These are phyloP conservation scores for Anacardium occidentale DNA, from an alignment of 345 rosid species.

Conservation along the genomic window DNA sequence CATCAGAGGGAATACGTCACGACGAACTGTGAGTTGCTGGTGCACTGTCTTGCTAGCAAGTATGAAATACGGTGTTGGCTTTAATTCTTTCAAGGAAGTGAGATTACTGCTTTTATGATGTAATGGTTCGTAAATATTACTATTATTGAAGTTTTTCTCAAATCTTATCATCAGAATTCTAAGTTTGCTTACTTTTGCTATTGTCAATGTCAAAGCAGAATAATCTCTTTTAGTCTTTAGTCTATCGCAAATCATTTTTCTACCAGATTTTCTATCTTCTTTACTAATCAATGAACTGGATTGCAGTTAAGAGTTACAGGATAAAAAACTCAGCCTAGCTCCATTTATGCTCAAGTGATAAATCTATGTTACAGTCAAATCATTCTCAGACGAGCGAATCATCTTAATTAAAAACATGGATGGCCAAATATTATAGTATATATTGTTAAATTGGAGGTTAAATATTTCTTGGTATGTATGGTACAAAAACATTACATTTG, in stretches of 20 bases:
- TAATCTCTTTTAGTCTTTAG: background rate
- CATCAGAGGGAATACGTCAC: constrained; percentile 24
- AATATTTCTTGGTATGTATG: background rate
- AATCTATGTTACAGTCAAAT: background rate
- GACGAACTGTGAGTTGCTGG: constrained; percentile 60
- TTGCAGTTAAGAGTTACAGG: too few species aligned
- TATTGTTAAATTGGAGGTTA: background rate
- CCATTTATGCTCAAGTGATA: too few species aligned
- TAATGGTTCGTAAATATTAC: background rate
- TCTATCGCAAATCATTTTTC: background rate
- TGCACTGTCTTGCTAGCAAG: background rate
- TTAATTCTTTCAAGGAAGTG: background rate
- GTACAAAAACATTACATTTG: background rate
- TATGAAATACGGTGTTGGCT: background rate
- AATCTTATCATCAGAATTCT: background rate
- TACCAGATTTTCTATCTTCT: background rate
- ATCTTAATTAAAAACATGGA: background rate
- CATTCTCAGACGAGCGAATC: background rate
- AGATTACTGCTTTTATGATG: background rate
- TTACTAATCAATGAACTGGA: background rate
- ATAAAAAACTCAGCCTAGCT: too few species aligned
- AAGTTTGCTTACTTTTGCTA: background rate
- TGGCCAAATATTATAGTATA: background rate
- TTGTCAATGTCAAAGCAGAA: constrained; percentile 6
- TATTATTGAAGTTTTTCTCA: background rate